These are phyloP conservation scores for Byssochlamys sp. DNA, from an alignment of 2,329 filamentous ascomycete genomes.

Conservation along the genomic window DNA sequence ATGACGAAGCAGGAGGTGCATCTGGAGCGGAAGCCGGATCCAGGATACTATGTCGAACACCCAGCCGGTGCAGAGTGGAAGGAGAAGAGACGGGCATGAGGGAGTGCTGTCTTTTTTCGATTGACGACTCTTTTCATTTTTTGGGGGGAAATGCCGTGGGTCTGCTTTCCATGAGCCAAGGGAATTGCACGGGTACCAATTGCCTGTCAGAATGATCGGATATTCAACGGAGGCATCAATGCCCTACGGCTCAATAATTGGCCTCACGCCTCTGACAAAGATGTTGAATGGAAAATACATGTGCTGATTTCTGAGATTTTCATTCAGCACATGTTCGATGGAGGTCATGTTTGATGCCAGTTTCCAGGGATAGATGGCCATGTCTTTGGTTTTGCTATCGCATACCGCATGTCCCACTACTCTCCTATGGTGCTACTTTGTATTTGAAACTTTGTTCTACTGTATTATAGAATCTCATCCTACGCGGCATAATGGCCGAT, in stretches of 20 bases:
- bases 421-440: background rate
- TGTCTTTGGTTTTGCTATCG: background rate
- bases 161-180: background rate
- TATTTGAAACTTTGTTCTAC: background rate
- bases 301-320: background rate
- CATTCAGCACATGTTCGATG: background rate
- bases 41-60: constrained; percentile 68
- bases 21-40: constrained; percentile 61
- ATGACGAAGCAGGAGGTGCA: constrained; percentile 61
- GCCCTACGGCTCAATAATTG: background rate
- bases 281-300: background rate
- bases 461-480: background rate
- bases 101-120: constrained; percentile 2
- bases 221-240: background rate
- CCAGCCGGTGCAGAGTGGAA: constrained; percentile 7
- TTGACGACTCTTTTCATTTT: background rate
- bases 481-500: background rate
- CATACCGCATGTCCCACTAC: background rate
- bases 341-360: background rate
- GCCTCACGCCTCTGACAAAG: background rate
- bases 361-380: background rate
- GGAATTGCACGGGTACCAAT: background rate
- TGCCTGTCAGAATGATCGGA: background rate
- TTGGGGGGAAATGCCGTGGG: too few relatives aligned
- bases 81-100: constrained; percentile 8